Conservation (phyloP, 2,329 filamentous ascomycete genomes). For the Neofusicoccum cordaticola region DNA sequence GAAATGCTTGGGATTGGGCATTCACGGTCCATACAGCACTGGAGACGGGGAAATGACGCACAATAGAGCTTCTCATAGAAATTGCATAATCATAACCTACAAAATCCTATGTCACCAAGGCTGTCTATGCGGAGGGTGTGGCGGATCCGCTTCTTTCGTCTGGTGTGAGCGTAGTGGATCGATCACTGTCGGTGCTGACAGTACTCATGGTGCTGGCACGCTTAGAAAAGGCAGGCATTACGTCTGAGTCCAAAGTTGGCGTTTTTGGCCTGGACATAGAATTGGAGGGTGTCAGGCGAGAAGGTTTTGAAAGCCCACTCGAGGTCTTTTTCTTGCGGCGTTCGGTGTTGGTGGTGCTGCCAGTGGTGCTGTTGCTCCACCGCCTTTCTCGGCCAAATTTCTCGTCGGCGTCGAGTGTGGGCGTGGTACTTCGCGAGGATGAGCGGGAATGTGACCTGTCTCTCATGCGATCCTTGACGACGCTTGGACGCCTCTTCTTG, state of each 20-base stretch:
- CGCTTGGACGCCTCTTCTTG: conserved; percentile 31
- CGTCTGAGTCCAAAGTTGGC: not conserved
- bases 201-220: conserved; percentile 10
- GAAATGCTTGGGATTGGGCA: too few species aligned
- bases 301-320: not conserved
- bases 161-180: conserved; percentile 16
- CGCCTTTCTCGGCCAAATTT: conserved; percentile 24
- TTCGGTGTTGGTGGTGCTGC: conserved; percentile 19
- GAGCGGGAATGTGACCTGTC: conserved; percentile 30
- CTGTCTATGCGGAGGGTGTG: not conserved
- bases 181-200: conserved; percentile 15
- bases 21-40: too few species aligned
- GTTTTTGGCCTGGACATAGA: conserved; percentile 6
- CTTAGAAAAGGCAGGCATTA: not conserved
- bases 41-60: too few species aligned
- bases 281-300: conserved; percentile 11
- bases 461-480: conserved; percentile 28
- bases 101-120: not conserved
- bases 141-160: conserved; percentile 8
- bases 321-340: conserved; percentile 11
- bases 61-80: not conserved
- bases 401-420: conserved; percentile 31
- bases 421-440: conserved; percentile 33
- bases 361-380: conserved; percentile 34
- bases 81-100: conserved; percentile 7